phyloP scores from a whole-genome alignment of 2,329 filamentous ascomycete genomes.

The Cercospora sp. region DNA sequence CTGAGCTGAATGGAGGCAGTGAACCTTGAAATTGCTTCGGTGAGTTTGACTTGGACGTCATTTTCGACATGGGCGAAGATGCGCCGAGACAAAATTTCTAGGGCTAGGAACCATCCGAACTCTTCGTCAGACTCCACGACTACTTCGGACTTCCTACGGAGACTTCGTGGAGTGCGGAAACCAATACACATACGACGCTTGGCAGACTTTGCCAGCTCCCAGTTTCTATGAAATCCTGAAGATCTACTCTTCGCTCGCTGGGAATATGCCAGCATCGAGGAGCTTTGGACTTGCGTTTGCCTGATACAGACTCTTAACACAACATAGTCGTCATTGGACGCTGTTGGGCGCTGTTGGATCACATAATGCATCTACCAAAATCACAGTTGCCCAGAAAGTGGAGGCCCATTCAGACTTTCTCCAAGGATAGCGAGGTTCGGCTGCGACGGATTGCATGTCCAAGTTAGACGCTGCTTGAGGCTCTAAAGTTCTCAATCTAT shows the following conservation, averaged over 20 bases:
- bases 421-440: background rate
- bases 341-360: background rate
- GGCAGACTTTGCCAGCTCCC: background rate
- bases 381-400: background rate
- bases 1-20: background rate
- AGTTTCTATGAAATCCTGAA: background rate
- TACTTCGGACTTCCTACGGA: too few relatives aligned
- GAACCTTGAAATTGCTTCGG: background rate
- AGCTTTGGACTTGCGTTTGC: background rate
- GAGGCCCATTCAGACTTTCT: too few relatives aligned
- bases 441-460: background rate
- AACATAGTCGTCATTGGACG: background rate
- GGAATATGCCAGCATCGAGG: background rate
- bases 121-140: too few relatives aligned
- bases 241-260: too few relatives aligned
- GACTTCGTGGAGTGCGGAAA: background rate
- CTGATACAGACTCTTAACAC: background rate
- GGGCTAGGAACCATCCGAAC: too few relatives aligned
- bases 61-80: too few relatives aligned
- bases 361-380: background rate
- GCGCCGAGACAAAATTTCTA: too few relatives aligned
- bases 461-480: too few relatives aligned
- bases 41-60: background rate
- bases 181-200: background rate
- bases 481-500: background rate